Conservation (phyloP, 1,284 basidiomycete genomes). For the Heterobasidion annosum region DNA sequence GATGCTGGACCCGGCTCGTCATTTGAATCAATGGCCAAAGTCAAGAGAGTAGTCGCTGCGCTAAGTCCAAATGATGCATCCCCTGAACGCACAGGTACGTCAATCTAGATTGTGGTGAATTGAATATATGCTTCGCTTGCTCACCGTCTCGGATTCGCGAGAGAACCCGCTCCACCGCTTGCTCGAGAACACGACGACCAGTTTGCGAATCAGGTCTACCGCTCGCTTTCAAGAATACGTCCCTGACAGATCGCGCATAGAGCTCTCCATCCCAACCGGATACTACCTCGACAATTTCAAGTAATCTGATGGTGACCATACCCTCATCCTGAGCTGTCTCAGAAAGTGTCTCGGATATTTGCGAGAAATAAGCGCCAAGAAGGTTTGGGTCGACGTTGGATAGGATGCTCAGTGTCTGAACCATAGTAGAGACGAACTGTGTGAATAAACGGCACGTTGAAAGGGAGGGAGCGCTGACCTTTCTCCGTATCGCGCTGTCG, state of each 20-base stretch:
- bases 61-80: slow-evolving; percentile 32
- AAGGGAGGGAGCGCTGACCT: slow-evolving; percentile 28
- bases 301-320: slow-evolving; percentile 26
- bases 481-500: slow-evolving; percentile 49
- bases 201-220: slow-evolving; percentile 17
- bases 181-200: slow-evolving; percentile 38
- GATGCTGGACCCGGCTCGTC: slow-evolving; percentile 40
- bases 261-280: slow-evolving; percentile 42
- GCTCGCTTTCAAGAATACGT: slow-evolving; percentile 36
- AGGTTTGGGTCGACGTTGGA: slow-evolving; percentile 46
- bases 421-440: background rate
- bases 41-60: slow-evolving; percentile 41
- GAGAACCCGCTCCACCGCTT: slow-evolving; percentile 45
- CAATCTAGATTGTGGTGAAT: slow-evolving; percentile 2
- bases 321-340: slow-evolving; percentile 24
- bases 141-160: slow-evolving; percentile 37
- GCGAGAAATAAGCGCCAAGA: slow-evolving; percentile 44
- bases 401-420: slow-evolving; percentile 51
- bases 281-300: slow-evolving; percentile 49
- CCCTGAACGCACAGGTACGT: slow-evolving; percentile 23
- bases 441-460: background rate
- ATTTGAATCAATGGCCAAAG: slow-evolving; percentile 34
- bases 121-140: slow-evolving; percentile 10
- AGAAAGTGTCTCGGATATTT: slow-evolving; percentile 29
- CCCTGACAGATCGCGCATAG: slow-evolving; percentile 45